Evolutionary conservation across 2,329 filamentous ascomycete species (phyloP).

Genomic region (Phyllachora maydis): DNA sequence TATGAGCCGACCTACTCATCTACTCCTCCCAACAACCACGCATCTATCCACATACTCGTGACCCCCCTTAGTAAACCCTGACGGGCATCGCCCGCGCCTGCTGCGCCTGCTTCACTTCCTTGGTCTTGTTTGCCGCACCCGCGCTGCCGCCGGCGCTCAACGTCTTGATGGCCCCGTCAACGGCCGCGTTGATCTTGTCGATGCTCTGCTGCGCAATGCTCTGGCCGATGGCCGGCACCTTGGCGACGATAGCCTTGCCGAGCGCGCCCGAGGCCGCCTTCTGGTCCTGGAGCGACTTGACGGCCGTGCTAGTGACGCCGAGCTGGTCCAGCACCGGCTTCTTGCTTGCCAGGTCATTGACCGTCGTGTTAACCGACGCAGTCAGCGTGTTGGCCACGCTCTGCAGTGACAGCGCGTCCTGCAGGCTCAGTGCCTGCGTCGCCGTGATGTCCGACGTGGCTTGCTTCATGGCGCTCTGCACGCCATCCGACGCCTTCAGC

Average conservation of each 20-base stretch:
- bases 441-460: constrained; percentile 10
- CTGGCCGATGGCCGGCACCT: constrained; percentile 9
- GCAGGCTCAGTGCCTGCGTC: constrained; percentile 6
- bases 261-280: constrained; percentile 12
- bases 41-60: no score
- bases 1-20: no score
- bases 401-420: constrained; percentile 7
- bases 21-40: no score
- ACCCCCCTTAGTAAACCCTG: no score
- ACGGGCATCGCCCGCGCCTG: no score
- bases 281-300: constrained; percentile 7
- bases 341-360: constrained; percentile 7
- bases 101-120: no score
- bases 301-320: constrained; percentile 7
- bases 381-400: constrained; percentile 6
- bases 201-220: constrained; percentile 9
- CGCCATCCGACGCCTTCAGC: neutral
- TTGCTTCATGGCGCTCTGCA: constrained; percentile 4
- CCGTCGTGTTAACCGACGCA: constrained; percentile 6
- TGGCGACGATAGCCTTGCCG: constrained; percentile 8
- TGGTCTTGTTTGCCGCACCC: neutral
- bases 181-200: constrained; percentile 6
- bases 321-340: constrained; percentile 9
- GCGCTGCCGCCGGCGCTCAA: constrained; percentile 2
- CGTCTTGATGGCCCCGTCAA: constrained; percentile 6